Evolutionary conservation across 2,329 filamentous ascomycete species (phyloP).

Genomic region (Ophiostoma populinum): DNA sequence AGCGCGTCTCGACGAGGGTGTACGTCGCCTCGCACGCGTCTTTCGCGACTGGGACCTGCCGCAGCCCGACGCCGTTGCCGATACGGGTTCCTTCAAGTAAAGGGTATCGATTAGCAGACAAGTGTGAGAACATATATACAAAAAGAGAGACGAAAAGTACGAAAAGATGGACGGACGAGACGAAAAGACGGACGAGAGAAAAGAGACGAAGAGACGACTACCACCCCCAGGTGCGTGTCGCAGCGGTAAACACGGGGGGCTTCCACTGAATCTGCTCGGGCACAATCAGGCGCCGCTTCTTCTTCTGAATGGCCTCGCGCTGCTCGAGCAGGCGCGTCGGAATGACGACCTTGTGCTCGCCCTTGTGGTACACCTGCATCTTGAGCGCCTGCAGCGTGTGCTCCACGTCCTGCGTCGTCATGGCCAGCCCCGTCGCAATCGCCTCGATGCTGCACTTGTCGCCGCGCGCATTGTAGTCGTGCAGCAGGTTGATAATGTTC

Average conservation of each 20-base stretch:
- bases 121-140: background rate
- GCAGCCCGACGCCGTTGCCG: background rate
- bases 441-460: constrained; percentile 72
- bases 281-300: constrained; percentile 62
- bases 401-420: constrained; percentile 96
- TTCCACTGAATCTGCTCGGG: constrained; percentile 78
- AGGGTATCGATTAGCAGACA: background rate
- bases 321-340: constrained; percentile 68
- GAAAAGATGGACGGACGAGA: constrained; percentile 87
- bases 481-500: constrained; percentile 73
- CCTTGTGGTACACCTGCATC: constrained; percentile 91
- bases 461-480: constrained; percentile 50
- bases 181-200: constrained; percentile 52
- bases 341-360: constrained; percentile 89
- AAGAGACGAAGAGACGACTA: constrained; percentile 21
- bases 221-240: constrained; percentile 90
- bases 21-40: constrained; percentile 25
- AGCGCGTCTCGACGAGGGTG: constrained; percentile 45
- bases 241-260: constrained; percentile 83
- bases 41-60: constrained; percentile 10
- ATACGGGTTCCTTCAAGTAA: constrained; percentile 7
- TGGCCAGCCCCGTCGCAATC: constrained; percentile 61
- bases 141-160: constrained; percentile 39
- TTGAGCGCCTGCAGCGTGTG: constrained; percentile 86
- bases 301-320: constrained; percentile 63